Base-by-base conservation (phyloP, 805 yeast genomes). In the Candida manassasensis region DNA sequence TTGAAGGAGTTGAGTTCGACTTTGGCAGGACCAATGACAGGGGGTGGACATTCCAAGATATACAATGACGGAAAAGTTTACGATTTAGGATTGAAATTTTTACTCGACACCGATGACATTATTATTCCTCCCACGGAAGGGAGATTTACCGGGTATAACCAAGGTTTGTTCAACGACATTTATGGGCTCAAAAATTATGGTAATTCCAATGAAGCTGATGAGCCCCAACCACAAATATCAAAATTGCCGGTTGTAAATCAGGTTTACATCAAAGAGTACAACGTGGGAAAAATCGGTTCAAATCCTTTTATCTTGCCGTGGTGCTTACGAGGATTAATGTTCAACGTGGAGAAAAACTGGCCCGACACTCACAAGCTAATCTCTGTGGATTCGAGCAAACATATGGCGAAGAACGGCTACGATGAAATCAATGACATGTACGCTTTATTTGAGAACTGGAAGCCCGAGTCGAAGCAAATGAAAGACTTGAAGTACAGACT, bases 271-370 rank as follows among this genome's bases (percentile, higher is more conserved):
- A 58, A 59, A 40, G 69, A 66, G 40, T 84, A 81, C 52, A 76
- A 75, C 33, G 69, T 84, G 26, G 78, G 84, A 6, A 74, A 75
- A 42, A 59, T 82, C 13, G 87, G 86, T 2, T 64, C 75, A 18
- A 89, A 90, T 56, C 96, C 96, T 0, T 90, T 75, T 50, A 78
- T 83, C 39, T 61, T 90, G 25, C 97, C 97, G 1, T 90, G 97
- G 96, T 84, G 94, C 49, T 75, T 88, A 62, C 64, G 96, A 29
- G 96, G 96, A 0, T 62, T 90, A 29, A 59, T 88, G 19, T 79
- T 76, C 44, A 95, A 66, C 44, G 71, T 81, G 0, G 73, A 70
- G 39, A 67, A 56, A 42, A 71, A 66, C 42, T 61, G 69, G 59
- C 66, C 73, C 14, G 57, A 56, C 32, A 79, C 79, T 9, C 63